phyloP scores from a whole-genome alignment of 1,284 basidiomycete genomes.

The Fistulina hepatica region DNA sequence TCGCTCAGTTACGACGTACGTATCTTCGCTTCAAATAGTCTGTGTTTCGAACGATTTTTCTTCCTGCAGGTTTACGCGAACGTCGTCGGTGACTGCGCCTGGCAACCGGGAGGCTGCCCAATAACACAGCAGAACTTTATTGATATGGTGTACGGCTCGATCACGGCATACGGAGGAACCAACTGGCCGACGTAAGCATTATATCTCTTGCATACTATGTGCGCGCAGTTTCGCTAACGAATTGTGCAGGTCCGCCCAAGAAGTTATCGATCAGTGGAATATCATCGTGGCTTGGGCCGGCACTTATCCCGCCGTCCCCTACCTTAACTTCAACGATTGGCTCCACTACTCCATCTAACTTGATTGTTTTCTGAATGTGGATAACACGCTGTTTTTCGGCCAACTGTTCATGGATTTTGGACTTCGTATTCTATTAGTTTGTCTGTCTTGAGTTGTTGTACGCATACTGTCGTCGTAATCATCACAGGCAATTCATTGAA shows the following conservation, averaged over 20 bases:
- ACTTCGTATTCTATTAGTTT: no score
- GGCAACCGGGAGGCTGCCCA: slow-evolving; percentile 13
- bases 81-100: slow-evolving; percentile 16
- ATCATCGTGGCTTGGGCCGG: slow-evolving; percentile 15
- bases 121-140: slow-evolving; percentile 19
- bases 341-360: slow-evolving; percentile 17
- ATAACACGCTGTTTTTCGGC: no score
- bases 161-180: slow-evolving; percentile 7
- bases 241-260: no score
- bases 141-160: slow-evolving; percentile 15
- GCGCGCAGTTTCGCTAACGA: no score
- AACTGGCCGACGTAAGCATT: slow-evolving; percentile 12
- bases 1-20: slow-evolving; percentile 2
- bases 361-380: no score
- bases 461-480: no score
- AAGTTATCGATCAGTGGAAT: no score
- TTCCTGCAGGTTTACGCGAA: slow-evolving; percentile 12
- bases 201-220: neutral
- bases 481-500: no score
- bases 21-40: neutral
- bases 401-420: no score
- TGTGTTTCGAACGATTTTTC: neutral
- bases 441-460: no score
- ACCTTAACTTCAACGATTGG: slow-evolving; percentile 19
- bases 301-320: slow-evolving; percentile 15